Evolutionary conservation across 2,329 filamentous ascomycete genomes (phyloP).

Genomic region (Penicillium sp.): DNA sequence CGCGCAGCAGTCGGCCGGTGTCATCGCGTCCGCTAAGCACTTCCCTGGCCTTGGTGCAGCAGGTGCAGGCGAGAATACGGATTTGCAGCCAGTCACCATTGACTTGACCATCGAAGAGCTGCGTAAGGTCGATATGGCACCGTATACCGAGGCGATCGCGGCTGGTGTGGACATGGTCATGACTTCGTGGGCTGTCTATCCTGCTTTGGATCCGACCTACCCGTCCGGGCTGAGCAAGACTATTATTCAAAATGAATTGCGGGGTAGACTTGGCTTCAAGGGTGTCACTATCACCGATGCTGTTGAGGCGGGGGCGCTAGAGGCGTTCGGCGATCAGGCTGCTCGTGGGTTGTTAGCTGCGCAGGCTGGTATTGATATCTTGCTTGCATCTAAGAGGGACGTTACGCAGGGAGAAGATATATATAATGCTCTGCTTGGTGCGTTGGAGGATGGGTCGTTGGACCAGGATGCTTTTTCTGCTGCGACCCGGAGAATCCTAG

Average conservation of each 20-base stretch:
- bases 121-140: slow-evolving; percentile 22
- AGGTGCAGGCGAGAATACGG: slow-evolving; percentile 23
- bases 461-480: slow-evolving; percentile 10
- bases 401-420: slow-evolving; percentile 29
- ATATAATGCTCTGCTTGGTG: slow-evolving; percentile 15
- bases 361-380: slow-evolving; percentile 30
- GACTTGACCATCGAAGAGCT: slow-evolving; percentile 20
- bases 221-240: slow-evolving; percentile 26
- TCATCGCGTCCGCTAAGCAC: slow-evolving; percentile 29
- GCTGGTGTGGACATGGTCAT: slow-evolving; percentile 30
- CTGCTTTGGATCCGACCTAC: slow-evolving; percentile 22
- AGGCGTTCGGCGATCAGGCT: slow-evolving; percentile 22
- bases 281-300: slow-evolving; percentile 33
- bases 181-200: slow-evolving; percentile 31
- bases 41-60: slow-evolving; percentile 31
- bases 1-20: slow-evolving; percentile 19
- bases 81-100: slow-evolving; percentile 26
- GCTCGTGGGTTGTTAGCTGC: slow-evolving; percentile 23
- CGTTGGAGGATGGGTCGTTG: slow-evolving; percentile 17
- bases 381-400: slow-evolving; percentile 27
- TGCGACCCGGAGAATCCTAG: slow-evolving; percentile 17
- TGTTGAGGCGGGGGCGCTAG: slow-evolving; percentile 25
- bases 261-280: slow-evolving; percentile 22
- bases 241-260: slow-evolving; percentile 25
- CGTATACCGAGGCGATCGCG: slow-evolving; percentile 23